phyloP scores from a whole-genome alignment of 768 basidiomycete species.

The Mycena albidolilacea region DNA sequence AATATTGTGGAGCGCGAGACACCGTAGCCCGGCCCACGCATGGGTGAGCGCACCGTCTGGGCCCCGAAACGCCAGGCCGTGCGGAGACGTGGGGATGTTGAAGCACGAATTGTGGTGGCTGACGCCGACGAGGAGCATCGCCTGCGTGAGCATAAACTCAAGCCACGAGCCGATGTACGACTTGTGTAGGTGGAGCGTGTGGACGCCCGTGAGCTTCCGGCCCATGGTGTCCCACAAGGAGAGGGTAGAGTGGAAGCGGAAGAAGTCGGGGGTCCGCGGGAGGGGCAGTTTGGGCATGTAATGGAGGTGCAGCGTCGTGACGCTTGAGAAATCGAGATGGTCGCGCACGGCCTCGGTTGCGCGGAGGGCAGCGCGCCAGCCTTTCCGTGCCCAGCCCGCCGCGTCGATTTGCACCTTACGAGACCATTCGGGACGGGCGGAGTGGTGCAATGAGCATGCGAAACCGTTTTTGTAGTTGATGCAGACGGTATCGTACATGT shows the following conservation, averaged over 20 bases:
- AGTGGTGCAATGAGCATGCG: conserved; percentile 18
- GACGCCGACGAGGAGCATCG: conserved; percentile 37
- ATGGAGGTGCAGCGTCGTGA: conserved; percentile 30
- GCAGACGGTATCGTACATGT: conserved; percentile 20
- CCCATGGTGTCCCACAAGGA: conserved; percentile 29
- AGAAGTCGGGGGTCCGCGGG: not conserved
- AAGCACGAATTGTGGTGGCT: conserved; percentile 33
- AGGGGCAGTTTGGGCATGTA: not conserved
- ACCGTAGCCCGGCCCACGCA: conserved; percentile 26
- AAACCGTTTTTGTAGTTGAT: conserved; percentile 9
- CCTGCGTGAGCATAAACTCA: conserved; percentile 37
- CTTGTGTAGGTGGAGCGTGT: conserved; percentile 31
- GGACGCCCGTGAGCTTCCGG: conserved; percentile 4
- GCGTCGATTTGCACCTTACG: conserved; percentile 14
- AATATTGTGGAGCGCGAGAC: conserved; percentile 29
- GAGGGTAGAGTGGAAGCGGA: not conserved
- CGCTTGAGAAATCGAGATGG: conserved; percentile 23
- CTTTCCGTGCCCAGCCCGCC: no score
- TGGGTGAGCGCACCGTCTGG: conserved; percentile 31
- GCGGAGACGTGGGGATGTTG: not conserved
- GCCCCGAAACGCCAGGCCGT: conserved; percentile 18
- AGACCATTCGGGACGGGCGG: conserved; percentile 21
- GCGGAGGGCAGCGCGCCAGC: not conserved
- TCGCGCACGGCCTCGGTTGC: conserved; percentile 13
- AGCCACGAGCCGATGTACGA: conserved; percentile 18